phyloP scores from a whole-genome alignment of 805 yeast genomes.

The Zygoascus flipseniorum region DNA sequence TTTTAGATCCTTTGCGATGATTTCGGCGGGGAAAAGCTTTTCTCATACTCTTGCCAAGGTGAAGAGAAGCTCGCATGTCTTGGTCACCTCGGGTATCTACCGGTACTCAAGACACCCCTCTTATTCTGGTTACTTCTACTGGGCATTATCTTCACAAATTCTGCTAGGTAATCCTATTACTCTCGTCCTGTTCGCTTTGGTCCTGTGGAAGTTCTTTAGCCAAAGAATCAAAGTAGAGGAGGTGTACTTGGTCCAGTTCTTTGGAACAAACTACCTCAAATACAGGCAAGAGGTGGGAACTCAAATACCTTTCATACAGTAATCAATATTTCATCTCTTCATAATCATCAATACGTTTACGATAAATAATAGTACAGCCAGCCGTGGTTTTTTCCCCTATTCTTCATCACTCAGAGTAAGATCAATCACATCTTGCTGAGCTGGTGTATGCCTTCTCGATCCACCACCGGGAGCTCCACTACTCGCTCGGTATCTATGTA shows the following conservation, averaged over 20 bases:
- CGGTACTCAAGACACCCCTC: constrained; percentile 71
- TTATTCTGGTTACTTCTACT: constrained; percentile 83
- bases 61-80: constrained; percentile 46
- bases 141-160: constrained; percentile 86
- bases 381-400: neutral
- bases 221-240: constrained; percentile 68
- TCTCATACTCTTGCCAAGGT: constrained; percentile 63
- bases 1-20: constrained; percentile 71
- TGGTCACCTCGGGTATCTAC: constrained; percentile 74
- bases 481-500: neutral
- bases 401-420: constrained; percentile 24
- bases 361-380: neutral
- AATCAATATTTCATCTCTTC: neutral
- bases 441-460: neutral
- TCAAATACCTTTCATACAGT: constrained; percentile 55
- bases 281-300: constrained; percentile 46
- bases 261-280: constrained; percentile 52
- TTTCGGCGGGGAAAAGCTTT: constrained; percentile 77
- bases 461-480: neutral
- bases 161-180: constrained; percentile 60
- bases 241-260: constrained; percentile 50
- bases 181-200: constrained; percentile 41
- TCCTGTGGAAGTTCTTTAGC: constrained; percentile 61
- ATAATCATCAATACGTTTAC: neutral
- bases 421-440: constrained; percentile 21